Evolutionary conservation across 495 filamentous ascomycete species (phyloP).

Genomic region (Annulohypoxylon bovei): DNA sequence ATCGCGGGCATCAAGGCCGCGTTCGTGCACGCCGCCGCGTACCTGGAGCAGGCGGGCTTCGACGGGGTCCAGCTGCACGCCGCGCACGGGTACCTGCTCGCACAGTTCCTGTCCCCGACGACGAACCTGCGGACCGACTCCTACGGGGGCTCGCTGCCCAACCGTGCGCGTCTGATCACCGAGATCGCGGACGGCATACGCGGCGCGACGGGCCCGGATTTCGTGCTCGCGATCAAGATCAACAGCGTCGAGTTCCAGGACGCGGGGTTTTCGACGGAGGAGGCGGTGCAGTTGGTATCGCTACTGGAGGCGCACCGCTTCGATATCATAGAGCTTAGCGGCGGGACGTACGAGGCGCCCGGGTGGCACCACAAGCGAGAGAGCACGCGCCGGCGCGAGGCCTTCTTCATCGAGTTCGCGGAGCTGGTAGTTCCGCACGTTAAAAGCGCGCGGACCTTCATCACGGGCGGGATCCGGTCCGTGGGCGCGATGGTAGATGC

Average conservation of each 20-base stretch:
- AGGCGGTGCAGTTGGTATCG: slow-evolving; percentile 63
- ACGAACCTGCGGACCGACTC: slow-evolving; percentile 69
- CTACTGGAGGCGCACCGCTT: slow-evolving; percentile 64
- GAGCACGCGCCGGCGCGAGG: slow-evolving; percentile 65
- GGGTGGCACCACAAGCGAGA: slow-evolving; percentile 64
- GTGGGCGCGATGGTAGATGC: slow-evolving; percentile 70
- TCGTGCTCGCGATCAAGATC: slow-evolving; percentile 72
- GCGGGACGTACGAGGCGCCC: slow-evolving; percentile 69
- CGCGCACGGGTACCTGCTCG: slow-evolving; percentile 69
- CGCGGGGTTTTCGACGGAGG: slow-evolving; percentile 64
- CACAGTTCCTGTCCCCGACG: slow-evolving; percentile 57
- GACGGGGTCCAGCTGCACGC: slow-evolving; percentile 66
- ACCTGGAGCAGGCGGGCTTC: slow-evolving; percentile 63
- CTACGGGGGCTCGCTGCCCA: slow-evolving; percentile 74
- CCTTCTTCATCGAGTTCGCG: slow-evolving; percentile 75
- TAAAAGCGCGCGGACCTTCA: slow-evolving; percentile 63
- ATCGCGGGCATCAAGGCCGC: slow-evolving; percentile 58
- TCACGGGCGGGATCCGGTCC: slow-evolving; percentile 71
- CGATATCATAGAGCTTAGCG: slow-evolving; percentile 72
- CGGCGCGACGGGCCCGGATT: slow-evolving; percentile 53
- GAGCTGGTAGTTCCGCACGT: slow-evolving; percentile 66
- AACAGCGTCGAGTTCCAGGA: slow-evolving; percentile 75
- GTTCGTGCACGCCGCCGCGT: slow-evolving; percentile 59
- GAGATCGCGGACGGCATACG: slow-evolving; percentile 66
- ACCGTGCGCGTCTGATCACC: slow-evolving; percentile 65